These are phyloP conservation scores for Penicillium herquei DNA, from an alignment of 495 filamentous ascomycete genomes.

Conservation along the genomic window DNA sequence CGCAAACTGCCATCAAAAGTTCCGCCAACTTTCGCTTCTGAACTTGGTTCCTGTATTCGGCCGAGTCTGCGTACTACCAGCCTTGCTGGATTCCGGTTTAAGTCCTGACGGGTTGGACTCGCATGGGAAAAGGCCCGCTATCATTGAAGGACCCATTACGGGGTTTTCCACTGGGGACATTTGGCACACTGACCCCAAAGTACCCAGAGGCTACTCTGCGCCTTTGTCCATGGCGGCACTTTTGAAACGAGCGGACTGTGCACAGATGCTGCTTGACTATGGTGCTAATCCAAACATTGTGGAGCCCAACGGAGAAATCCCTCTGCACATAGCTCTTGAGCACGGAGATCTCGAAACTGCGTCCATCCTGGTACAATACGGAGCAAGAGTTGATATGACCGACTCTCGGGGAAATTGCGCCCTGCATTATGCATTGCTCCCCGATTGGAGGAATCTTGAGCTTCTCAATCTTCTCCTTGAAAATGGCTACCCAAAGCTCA, in stretches of 20 bases:
- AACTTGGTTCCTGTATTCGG: background rate
- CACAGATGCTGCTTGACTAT: background rate
- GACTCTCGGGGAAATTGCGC: background rate
- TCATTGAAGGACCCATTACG: too few relatives aligned
- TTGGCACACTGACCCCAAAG: too few relatives aligned
- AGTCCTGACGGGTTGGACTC: background rate
- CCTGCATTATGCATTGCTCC: background rate
- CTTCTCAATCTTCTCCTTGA: background rate
- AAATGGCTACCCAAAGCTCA: background rate
- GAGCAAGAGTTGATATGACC: background rate
- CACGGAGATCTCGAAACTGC: background rate
- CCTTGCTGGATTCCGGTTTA: background rate
- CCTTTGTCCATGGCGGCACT: background rate
- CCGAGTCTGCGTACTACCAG: background rate
- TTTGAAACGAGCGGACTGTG: background rate
- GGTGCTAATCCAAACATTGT: background rate
- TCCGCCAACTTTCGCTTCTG: background rate
- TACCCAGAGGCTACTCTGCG: too few relatives aligned
- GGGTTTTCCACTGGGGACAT: too few relatives aligned
- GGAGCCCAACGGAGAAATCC: background rate
- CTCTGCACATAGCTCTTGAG: background rate
- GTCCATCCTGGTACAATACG: background rate
- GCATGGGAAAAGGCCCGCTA: background rate
- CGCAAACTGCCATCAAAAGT: background rate
- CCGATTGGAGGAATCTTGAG: background rate